Evolutionary conservation across 352 stramenopile genomes (phyloP).

Genomic region (Saprolegnia parasitica): DNA sequence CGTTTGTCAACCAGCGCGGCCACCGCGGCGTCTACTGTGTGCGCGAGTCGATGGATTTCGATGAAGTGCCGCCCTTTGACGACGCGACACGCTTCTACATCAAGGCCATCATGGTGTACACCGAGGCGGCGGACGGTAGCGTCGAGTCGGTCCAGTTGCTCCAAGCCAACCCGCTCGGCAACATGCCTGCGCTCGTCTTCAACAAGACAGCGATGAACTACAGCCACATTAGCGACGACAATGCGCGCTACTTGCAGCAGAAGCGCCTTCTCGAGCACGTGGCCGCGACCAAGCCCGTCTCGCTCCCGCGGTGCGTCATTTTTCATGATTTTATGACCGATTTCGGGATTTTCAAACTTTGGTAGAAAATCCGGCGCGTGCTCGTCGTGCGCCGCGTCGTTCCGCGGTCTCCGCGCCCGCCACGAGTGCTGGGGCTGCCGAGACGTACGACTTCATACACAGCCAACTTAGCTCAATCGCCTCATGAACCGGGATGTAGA

Average conservation of each 20-base stretch:
- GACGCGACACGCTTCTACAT: neutral
- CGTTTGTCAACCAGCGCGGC: constrained; percentile 12
- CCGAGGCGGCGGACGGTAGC: neutral
- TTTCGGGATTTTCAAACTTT: neutral
- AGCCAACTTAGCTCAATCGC: neutral
- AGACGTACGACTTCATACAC: neutral
- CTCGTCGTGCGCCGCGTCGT: constrained; percentile 8
- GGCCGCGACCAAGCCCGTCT: neutral
- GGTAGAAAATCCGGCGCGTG: constrained; percentile 19
- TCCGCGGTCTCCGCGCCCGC: neutral
- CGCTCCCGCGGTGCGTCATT: neutral
- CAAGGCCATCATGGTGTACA: constrained; percentile 21
- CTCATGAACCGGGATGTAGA: constrained; percentile 8
- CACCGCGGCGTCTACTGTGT: constrained; percentile 12
- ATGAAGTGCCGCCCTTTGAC: neutral
- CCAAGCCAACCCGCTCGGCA: constrained; percentile 12
- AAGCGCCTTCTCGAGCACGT: neutral
- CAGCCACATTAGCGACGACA: constrained; percentile 8
- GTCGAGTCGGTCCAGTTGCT: constrained; percentile 24
- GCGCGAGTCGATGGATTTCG: neutral
- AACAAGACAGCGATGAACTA: constrained; percentile 17
- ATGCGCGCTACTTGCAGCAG: constrained; percentile 6
- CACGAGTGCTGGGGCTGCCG: constrained; percentile 11
- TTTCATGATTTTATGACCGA: neutral
- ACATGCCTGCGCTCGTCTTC: constrained; percentile 20